phyloP scores from a whole-genome alignment of 202 grass and related monocot species.

The Schoenoplectus tabernaemontani region DNA sequence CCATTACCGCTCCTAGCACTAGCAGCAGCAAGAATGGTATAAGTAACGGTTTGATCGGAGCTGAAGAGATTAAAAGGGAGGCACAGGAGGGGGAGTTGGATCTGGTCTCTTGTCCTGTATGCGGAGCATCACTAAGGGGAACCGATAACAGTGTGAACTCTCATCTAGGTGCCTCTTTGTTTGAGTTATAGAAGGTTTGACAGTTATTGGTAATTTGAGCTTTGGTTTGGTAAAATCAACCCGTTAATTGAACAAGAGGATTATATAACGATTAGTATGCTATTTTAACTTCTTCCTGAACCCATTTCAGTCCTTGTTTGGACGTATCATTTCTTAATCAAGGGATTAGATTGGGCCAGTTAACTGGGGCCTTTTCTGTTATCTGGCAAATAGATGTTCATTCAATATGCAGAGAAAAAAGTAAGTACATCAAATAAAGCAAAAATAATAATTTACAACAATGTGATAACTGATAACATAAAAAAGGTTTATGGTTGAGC shows the following conservation, averaged over 20 bases:
- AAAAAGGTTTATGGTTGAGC: background rate
- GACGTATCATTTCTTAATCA: background rate
- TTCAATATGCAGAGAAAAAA: background rate
- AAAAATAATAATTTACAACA: background rate
- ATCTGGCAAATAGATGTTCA: background rate
- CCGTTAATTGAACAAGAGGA: background rate
- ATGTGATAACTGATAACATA: background rate
- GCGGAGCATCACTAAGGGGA: constrained; percentile 53
- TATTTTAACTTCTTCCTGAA: background rate
- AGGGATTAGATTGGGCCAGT: background rate
- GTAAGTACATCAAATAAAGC: background rate
- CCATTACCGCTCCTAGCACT: background rate
- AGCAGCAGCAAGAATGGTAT: background rate
- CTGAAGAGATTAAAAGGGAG: background rate
- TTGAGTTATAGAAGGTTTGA: background rate
- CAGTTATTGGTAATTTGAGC: background rate
- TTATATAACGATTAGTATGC: background rate
- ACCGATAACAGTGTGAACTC: constrained; percentile 58
- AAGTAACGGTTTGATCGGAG: background rate
- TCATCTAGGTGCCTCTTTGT: constrained; percentile 47
- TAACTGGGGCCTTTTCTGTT: background rate
- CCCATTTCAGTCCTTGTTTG: background rate
- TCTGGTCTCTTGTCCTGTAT: constrained; percentile 60
- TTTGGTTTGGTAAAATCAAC: background rate
- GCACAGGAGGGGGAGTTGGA: constrained; percentile 13